Conservation (phyloP, 1,284 basidiomycete species). For the Tilletia indica region DNA sequence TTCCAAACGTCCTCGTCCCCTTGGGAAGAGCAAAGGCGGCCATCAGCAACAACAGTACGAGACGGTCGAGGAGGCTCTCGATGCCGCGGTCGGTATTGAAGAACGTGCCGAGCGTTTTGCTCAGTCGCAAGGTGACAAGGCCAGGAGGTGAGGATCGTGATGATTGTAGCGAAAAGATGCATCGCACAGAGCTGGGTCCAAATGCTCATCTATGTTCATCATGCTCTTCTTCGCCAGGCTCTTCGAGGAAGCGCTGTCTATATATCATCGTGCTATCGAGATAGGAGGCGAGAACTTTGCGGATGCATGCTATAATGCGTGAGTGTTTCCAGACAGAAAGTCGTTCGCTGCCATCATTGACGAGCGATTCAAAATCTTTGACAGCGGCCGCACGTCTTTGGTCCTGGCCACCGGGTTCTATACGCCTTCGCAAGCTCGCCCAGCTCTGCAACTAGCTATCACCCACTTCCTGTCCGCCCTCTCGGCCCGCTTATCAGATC, state of each 20-base stretch:
- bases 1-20: no score
- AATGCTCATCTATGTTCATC: no score
- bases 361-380: no score
- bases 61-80: neutral
- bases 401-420: conserved; percentile 14
- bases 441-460: neutral
- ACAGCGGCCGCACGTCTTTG: neutral
- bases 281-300: neutral
- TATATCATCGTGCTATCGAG: neutral
- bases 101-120: conserved; percentile 12
- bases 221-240: neutral
- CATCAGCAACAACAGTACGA: neutral
- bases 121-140: conserved; percentile 1
- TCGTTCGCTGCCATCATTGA: neutral
- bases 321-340: neutral
- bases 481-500: neutral
- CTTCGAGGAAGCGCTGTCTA: neutral
- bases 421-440: neutral
- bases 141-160: neutral
- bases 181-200: no score
- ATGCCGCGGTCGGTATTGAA: conserved; percentile 2
- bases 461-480: conserved; percentile 11
- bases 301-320: conserved; percentile 14
- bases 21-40: no score
- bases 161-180: neutral